Evolutionary conservation across 2,329 filamentous ascomycete species (phyloP).

Genomic region (Paecilomyces sp.): DNA sequence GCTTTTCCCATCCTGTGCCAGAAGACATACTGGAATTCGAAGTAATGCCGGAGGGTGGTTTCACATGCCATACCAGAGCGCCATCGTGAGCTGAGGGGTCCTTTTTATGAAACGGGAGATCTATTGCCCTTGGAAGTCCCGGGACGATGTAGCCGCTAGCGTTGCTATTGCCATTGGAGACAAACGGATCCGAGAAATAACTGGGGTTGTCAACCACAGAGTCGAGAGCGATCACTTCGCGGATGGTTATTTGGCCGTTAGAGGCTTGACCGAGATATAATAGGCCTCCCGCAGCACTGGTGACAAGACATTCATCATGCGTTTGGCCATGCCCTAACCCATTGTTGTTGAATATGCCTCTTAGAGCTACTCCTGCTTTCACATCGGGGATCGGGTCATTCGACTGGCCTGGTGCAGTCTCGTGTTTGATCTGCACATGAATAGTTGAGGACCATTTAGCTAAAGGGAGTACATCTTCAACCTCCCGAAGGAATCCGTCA

Average conservation of each 20-base stretch:
- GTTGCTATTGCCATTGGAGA: constrained; percentile 29
- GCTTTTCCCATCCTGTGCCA: constrained; percentile 33
- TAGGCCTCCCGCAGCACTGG: constrained; percentile 38
- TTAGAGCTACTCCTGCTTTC: constrained; percentile 37
- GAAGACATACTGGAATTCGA: too few species aligned
- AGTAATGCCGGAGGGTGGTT: background rate
- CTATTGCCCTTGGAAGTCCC: constrained; percentile 38
- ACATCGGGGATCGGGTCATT: constrained; percentile 28
- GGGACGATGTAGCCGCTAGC: constrained; percentile 49
- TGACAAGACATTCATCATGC: constrained; percentile 23
- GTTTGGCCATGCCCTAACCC: constrained; percentile 47
- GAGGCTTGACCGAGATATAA: constrained; percentile 35
- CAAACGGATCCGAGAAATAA: constrained; percentile 51
- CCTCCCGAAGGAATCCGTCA: constrained; percentile 37
- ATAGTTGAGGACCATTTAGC: constrained; percentile 46
- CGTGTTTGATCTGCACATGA: constrained; percentile 32
- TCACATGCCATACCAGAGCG: constrained; percentile 43
- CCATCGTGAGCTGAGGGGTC: constrained; percentile 31
- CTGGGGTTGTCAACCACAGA: constrained; percentile 50
- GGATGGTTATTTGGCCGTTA: constrained; percentile 32
- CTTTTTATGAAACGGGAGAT: constrained; percentile 30
- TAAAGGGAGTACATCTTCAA: constrained; percentile 41
- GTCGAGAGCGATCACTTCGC: constrained; percentile 39
- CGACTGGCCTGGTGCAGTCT: constrained; percentile 6
- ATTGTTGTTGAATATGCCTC: constrained; percentile 48